Evolutionary conservation across 345 rosid species (phyloP).

Genomic region (Rhodomyrtus tomentosa): DNA sequence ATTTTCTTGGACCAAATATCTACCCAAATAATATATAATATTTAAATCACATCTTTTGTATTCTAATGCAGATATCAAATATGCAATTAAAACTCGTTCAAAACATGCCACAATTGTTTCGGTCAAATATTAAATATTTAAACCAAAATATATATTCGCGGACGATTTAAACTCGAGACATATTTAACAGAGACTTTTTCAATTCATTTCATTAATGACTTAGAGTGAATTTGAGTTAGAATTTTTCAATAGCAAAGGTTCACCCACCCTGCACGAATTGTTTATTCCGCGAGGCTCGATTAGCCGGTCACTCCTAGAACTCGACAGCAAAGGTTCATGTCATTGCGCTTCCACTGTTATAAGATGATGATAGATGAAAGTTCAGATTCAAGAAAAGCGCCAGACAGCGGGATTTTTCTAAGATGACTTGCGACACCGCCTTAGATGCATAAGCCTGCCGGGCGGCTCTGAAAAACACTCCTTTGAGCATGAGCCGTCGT

Average conservation of each 20-base stretch:
- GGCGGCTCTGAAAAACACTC: not conserved
- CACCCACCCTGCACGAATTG: rapidly evolving
- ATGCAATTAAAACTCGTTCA: too few species aligned
- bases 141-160: too few species aligned
- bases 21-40: too few species aligned
- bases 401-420: not conserved
- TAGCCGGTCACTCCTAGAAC: rapidly evolving
- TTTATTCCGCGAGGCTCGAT: not conserved
- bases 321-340: not conserved
- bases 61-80: too few species aligned
- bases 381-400: not conserved
- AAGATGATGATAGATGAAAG: not conserved
- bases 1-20: too few species aligned
- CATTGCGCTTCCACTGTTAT: not conserved
- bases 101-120: too few species aligned
- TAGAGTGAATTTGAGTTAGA: not conserved
- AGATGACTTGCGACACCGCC: not conserved
- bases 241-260: not conserved
- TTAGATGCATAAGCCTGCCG: not conserved
- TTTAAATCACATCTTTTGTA: too few species aligned
- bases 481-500: not conserved
- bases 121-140: too few species aligned
- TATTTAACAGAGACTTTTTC: too few species aligned
- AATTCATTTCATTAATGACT: not conserved
- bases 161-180: too few species aligned